Evolutionary conservation across 352 stramenopile species (phyloP).

Genomic region (Globisporangium takayamanum): DNA sequence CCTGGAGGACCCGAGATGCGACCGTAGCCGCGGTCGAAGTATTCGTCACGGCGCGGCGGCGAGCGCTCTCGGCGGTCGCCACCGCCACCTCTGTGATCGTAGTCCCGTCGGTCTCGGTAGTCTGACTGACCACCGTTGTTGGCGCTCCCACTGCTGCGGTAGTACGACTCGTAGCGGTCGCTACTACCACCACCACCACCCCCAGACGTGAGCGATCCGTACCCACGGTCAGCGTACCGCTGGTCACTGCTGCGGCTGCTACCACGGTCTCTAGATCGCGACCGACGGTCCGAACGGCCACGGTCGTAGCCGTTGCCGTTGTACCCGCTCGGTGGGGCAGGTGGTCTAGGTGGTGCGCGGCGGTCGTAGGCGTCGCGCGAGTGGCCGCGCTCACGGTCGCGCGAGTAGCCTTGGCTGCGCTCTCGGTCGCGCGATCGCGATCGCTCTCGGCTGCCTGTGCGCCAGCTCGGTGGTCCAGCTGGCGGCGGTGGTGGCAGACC

Average conservation of each 20-base stretch:
- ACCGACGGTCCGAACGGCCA: conserved; percentile 15
- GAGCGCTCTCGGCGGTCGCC: conserved; percentile 12
- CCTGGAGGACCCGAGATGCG: conserved; percentile 13
- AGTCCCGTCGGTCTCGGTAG: conserved; percentile 9
- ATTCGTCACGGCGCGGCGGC: conserved; percentile 9
- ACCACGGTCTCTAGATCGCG: conserved; percentile 25
- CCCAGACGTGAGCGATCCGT: conserved; percentile 11
- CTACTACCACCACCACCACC: background rate
- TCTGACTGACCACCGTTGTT: background rate
- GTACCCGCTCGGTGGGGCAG: background rate
- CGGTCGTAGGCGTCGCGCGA: background rate
- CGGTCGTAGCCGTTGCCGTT: conserved; percentile 10
- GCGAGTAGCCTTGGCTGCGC: background rate
- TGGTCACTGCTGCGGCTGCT: conserved; percentile 10
- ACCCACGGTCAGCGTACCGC: conserved; percentile 24
- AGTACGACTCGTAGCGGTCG: conserved; percentile 20
- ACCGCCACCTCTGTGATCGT: conserved; percentile 12
- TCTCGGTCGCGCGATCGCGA: conserved; percentile 19
- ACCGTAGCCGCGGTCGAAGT: conserved; percentile 27
- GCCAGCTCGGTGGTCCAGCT: conserved; percentile 16
- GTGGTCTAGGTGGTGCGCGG: background rate
- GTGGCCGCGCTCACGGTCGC: conserved; percentile 4
- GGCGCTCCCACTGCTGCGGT: conserved; percentile 8
- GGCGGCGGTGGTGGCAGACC: background rate
- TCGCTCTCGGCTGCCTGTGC: conserved; percentile 14